Conservation (phyloP, 2,329 filamentous ascomycete genomes). For the Stachybotrys chlorohalonatus region DNA sequence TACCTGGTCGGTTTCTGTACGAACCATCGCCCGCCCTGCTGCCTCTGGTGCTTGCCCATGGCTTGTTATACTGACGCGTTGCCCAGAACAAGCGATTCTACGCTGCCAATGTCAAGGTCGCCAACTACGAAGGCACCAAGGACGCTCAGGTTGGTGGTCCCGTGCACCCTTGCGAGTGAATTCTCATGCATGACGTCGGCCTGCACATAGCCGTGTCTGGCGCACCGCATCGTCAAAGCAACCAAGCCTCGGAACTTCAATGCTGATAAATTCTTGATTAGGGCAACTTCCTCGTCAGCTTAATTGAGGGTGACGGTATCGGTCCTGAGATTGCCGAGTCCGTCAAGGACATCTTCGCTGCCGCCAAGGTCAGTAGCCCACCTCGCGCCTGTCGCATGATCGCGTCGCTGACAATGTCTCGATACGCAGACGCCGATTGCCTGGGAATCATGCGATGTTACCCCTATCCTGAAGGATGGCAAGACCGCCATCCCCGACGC, state of each 20-base stretch:
- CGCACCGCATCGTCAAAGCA: conserved; percentile 17
- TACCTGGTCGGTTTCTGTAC: conserved; percentile 27
- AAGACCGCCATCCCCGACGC: conserved; percentile 90
- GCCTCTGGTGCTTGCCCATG: conserved; percentile 5
- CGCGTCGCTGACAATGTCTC: conserved; percentile 10
- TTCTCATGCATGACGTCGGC: neutral
- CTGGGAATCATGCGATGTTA: conserved; percentile 97
- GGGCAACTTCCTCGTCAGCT: conserved; percentile 91
- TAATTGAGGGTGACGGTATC: conserved; percentile 99
- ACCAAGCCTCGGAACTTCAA: conserved; percentile 7
- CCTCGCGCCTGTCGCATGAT: conserved; percentile 4
- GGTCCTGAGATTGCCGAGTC: conserved; percentile 96
- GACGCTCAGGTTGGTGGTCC: conserved; percentile 65
- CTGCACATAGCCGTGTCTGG: conserved; percentile 6
- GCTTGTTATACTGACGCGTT: conserved; percentile 9
- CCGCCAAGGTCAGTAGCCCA: conserved; percentile 64
- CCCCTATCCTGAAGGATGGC: conserved; percentile 85
- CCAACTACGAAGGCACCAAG: conserved; percentile 89
- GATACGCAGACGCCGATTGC: conserved; percentile 67
- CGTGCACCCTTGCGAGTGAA: conserved; percentile 1
- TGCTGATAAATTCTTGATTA: conserved; percentile 28
- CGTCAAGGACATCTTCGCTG: conserved; percentile 97
- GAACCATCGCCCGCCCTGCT: conserved; percentile 5
- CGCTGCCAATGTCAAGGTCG: conserved; percentile 62
- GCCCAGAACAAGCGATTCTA: conserved; percentile 50